Percentiles rank a stretch among this genome's conserved stretches.
These are phyloP conservation scores for Vaccinium myrtillus DNA, from an alignment of 148 eudicot species.

Conservation along the genomic window DNA sequence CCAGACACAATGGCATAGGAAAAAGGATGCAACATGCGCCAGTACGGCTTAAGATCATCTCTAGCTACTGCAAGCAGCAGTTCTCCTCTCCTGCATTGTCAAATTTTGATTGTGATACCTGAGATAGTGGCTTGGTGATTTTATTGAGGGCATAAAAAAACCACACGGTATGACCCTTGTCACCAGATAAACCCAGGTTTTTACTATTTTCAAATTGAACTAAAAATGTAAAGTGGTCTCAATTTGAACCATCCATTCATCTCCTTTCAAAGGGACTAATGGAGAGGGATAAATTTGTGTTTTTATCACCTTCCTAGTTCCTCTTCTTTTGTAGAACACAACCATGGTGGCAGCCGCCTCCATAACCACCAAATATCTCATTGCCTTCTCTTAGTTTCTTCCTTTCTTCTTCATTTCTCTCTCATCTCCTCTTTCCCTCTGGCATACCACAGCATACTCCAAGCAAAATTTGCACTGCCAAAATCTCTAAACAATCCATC, in stretches of 20 bases:
- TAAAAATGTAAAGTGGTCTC: neutral
- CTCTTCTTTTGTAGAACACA: neutral
- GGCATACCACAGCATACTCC: neutral
- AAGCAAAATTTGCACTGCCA: neutral
- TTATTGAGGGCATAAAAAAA: neutral
- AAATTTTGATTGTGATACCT: neutral
- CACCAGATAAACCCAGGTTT: neutral
- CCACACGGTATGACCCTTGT: neutral
- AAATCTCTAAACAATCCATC: neutral
- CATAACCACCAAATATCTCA: neutral
- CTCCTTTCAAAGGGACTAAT: neutral
- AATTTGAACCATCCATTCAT: neutral
- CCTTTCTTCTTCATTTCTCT: neutral
- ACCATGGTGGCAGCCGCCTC: neutral
- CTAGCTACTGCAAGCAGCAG: conserved; percentile 54
- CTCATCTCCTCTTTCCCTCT: neutral
- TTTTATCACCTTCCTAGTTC: neutral
- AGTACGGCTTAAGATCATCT: conserved; percentile 57
- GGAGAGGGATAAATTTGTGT: neutral
- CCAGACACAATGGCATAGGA: conserved; percentile 94
- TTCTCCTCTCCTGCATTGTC: conserved; percentile 80
- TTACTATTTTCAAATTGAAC: neutral
- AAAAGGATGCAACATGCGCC: conserved; percentile 89
- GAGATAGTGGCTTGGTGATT: neutral
- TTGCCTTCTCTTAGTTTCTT: neutral